Evolutionary conservation across 345 rosid genomes (phyloP).

Genomic region (Capsella bursapastoris): DNA sequence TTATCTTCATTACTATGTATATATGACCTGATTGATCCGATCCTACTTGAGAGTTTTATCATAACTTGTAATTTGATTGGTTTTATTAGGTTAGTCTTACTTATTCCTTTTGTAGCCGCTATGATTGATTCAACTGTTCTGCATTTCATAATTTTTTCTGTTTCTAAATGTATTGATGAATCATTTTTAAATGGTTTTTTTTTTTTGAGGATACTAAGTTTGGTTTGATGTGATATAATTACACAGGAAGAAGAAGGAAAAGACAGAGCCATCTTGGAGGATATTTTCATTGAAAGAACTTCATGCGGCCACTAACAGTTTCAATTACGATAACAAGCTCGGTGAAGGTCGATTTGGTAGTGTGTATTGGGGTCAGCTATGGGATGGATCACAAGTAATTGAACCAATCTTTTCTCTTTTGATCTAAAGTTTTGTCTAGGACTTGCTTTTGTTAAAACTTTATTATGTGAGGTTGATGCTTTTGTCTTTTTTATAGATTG

Average conservation of each 20-base stretch:
- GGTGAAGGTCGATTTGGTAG: constrained; percentile 99
- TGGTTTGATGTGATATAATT: constrained; percentile 23
- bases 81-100: neutral
- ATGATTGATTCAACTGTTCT: constrained; percentile 9
- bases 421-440: constrained; percentile 7
- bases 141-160: constrained; percentile 13
- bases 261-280: constrained; percentile 83
- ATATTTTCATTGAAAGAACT: constrained; percentile 89
- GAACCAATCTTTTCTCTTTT: neutral
- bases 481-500: constrained; percentile 58
- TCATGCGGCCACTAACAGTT: constrained; percentile 91
- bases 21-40: constrained; percentile 5
- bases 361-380: constrained; percentile 99
- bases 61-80: neutral
- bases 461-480: neutral
- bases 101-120: neutral
- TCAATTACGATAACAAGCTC: constrained; percentile 95
- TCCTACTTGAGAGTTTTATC: neutral
- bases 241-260: constrained; percentile 61
- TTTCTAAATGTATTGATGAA: constrained; percentile 15
- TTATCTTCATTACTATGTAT: neutral
- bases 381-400: constrained; percentile 97
- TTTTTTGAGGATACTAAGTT: constrained; percentile 3
- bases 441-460: neutral
- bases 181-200: neutral